Evolutionary conservation across 2,329 filamentous ascomycete species (phyloP), one percentile per base, ranked within the genome.

Genomic region (Colletotrichum filicis): DNA sequence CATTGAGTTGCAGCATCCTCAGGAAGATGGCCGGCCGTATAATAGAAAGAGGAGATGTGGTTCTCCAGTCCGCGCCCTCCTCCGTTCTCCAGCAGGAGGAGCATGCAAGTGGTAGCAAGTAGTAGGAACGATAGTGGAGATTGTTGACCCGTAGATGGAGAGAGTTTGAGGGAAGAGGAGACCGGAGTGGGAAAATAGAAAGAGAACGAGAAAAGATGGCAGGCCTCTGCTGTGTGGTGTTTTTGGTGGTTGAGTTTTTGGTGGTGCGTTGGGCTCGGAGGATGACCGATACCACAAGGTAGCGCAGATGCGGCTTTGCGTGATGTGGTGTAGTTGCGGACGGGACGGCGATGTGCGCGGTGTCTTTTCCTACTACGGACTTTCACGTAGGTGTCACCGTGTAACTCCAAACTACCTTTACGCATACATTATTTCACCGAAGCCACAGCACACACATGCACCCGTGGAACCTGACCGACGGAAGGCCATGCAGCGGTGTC

Each of bases 1-100:
- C 70, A 73, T 73, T 52, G 70, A 57, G 70, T 69, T 61, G 70
- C 66, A 61, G 66, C 70, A 70, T 65, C 6, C 60, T 67, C 68
- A 49, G 16, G 42, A 49, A 49, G 42, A 49, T 49, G 42, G 7
- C 42, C 42, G 42, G 16, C 42, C 16, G 42, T 49, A 49, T 49
- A 49, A 19, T 49, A 49, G 7, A 19, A n/a, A 49, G 42, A 49
- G 19, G 26, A 71, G 19, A 24, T 42, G n/a, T 30, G 55, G 35
- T 30, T 57, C 55, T 30, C 2, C 12, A n/a, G 53, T 28, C 26
- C 32, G 32, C 32, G 42, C 57, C 55, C 55, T 19, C 32, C 26
- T 58, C 32, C 53, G 37, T 16, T 52, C 64, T 68, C 68, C 68
- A 52, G 65, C 58, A 32, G 57, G 52, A 5, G 32, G 32, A 22